Percentiles rank a stretch among this genome's conserved stretches.
Evolutionary conservation across 2,329 filamentous ascomycete genomes (phyloP).

Genomic region (Aureobasidium namibiae): DNA sequence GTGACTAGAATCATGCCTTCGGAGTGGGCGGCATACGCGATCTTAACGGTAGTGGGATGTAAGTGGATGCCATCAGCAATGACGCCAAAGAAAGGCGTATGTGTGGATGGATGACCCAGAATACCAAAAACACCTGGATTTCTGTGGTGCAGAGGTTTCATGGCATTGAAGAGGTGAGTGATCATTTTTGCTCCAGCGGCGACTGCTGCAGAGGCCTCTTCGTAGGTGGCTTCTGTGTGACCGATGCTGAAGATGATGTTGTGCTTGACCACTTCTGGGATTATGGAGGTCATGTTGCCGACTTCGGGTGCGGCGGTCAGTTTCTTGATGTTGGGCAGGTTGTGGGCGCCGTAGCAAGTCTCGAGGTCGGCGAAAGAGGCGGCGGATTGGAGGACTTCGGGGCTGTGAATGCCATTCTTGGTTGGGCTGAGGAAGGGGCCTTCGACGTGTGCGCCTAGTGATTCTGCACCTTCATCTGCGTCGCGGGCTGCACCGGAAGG

Average conservation of each 20-base stretch:
- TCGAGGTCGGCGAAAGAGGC: conserved; percentile 57
- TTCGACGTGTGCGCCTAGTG: conserved; percentile 82
- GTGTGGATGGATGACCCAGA: conserved; percentile 44
- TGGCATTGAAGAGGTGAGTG: conserved; percentile 90
- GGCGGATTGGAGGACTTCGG: conserved; percentile 58
- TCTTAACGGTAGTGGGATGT: conserved; percentile 80
- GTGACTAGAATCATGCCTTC: conserved; percentile 82
- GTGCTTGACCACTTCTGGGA: conserved; percentile 55
- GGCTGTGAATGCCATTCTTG: conserved; percentile 81
- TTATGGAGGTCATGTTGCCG: conserved; percentile 60
- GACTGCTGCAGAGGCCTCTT: conserved; percentile 65
- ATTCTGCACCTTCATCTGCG: conserved; percentile 68
- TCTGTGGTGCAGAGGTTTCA: conserved; percentile 82
- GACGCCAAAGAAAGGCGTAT: conserved; percentile 69
- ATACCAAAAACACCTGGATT: conserved; percentile 87
- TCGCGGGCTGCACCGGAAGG: conserved; percentile 56
- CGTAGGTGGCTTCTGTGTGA: conserved; percentile 80
- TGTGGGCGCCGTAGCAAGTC: conserved; percentile 62
- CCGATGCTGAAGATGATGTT: conserved; percentile 74
- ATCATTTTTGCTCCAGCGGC: conserved; percentile 77
- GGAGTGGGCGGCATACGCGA: conserved; percentile 79
- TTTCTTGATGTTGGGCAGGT: conserved; percentile 63
- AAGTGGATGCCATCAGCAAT: conserved; percentile 88
- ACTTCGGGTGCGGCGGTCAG: conserved; percentile 81
- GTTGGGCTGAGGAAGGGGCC: conserved; percentile 76